Evolutionary conservation across 1,284 basidiomycete species (phyloP).

Genomic region (Sphaerobolus stellatus): DNA sequence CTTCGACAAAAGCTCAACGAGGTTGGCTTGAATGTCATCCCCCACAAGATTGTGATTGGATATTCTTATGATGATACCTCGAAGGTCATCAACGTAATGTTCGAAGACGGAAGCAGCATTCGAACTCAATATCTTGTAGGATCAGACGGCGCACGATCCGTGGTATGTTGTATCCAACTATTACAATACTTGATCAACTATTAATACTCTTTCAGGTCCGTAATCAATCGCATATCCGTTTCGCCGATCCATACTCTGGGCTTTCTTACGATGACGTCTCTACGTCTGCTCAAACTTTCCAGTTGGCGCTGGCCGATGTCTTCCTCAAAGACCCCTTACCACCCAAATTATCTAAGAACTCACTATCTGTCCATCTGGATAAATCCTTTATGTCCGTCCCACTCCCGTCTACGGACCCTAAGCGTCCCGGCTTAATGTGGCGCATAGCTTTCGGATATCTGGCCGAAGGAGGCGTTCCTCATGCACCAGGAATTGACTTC

Average conservation of each 20-base stretch:
- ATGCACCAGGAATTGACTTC: slow-evolving; percentile 30
- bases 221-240: slow-evolving; percentile 31
- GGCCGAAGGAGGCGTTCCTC: slow-evolving; percentile 26
- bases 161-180: no score
- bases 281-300: slow-evolving; percentile 18
- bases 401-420: slow-evolving; percentile 17
- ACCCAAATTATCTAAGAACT: slow-evolving; percentile 21
- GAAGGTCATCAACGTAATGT: no score
- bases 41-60: no score
- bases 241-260: slow-evolving; percentile 34
- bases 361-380: slow-evolving; percentile 12
- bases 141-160: slow-evolving; percentile 54
- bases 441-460: slow-evolving; percentile 33
- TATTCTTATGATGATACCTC: no score
- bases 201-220: slow-evolving; percentile 18
- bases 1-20: no score
- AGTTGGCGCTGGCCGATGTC: slow-evolving; percentile 39
- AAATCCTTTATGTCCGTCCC: slow-evolving; percentile 26
- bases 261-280: slow-evolving; percentile 21
- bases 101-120: no score
- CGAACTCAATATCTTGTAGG: slow-evolving; percentile 50
- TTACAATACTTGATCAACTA: neutral
- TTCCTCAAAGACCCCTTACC: slow-evolving; percentile 8
- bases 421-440: slow-evolving; percentile 21
- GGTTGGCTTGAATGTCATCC: no score